A percentile compares a stretch with the other conserved stretches of the same genome.
Evolutionary conservation across 495 filamentous ascomycete genomes (phyloP).

Genomic region (Oleoguttula mirabilis): DNA sequence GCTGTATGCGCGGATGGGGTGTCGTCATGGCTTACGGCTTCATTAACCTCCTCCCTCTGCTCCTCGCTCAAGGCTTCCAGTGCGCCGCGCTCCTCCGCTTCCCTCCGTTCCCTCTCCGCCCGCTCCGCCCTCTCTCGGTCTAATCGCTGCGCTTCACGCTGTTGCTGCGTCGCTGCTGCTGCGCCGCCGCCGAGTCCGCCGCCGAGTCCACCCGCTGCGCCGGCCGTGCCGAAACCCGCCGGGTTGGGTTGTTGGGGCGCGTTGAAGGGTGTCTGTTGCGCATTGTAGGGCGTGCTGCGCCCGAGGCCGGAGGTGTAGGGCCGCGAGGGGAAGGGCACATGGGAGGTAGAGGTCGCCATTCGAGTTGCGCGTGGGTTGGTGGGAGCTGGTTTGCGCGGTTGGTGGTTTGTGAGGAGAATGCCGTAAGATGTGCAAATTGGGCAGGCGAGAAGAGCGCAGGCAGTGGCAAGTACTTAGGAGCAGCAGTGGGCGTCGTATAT

Average conservation of each 20-base stretch:
- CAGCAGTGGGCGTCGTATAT: too few relatives aligned
- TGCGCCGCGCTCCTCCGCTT: conserved; percentile 23
- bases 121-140: conserved; percentile 29
- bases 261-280: conserved; percentile 15
- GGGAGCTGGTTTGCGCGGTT: too few relatives aligned
- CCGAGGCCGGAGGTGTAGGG: conserved; percentile 22
- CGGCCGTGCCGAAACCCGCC: background rate
- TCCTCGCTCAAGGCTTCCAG: conserved; percentile 58
- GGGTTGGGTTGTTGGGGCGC: conserved; percentile 14
- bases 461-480: too few relatives aligned
- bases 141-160: conserved; percentile 28
- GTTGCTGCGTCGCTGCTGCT: conserved; percentile 24
- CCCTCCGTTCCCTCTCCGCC: conserved; percentile 32
- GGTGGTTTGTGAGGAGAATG: too few relatives aligned
- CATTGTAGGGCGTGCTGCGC: conserved; percentile 24
- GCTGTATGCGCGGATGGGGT: too few relatives aligned
- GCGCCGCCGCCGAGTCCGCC: too few relatives aligned
- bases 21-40: conserved; percentile 61
- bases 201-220: background rate
- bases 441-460: too few relatives aligned
- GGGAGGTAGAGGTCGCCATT: conserved; percentile 16
- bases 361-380: too few relatives aligned
- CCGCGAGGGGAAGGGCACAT: conserved; percentile 19
- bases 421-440: too few relatives aligned
- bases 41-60: conserved; percentile 77